Base-by-base conservation (phyloP, 805 yeast species). In the Sugiyamaella boreocaroliniensis region DNA sequence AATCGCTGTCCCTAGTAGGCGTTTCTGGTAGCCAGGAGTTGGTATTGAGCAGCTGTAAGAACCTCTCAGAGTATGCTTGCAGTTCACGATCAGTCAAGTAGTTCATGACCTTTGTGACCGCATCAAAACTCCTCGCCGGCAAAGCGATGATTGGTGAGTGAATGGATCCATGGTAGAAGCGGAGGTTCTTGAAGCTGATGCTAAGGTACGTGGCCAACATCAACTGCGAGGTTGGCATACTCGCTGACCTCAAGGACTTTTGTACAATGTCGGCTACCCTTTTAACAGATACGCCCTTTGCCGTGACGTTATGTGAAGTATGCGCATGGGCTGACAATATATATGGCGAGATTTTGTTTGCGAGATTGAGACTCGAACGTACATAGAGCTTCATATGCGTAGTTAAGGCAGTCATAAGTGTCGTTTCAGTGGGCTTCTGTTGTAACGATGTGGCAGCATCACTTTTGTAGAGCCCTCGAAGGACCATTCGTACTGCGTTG, bases 61-160 rank as follows among this genome's bases (percentile, higher is more conserved):
- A 22, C 37, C 18, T 19, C 6, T 22, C 15, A 3, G 43, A 40
- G 37, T 50, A 50, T 15, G 40, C 34, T 10, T 29, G 15, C n/a
- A 50, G 42, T 45, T 52, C 55, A 14, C 37, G 47, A 15, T 48
- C 45, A 10, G 55, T 44, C 43, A 52, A 29, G 16, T 45, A 32
- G 42, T 49, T 52, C 55, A 52, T 52, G 3, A 52, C 46, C 22
- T 52, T 52, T 29, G 34, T 49, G 18, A 52, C 37, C 2, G 55
- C 49, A 26, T 52, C 55, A 15, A 45, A 48, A 7, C 43, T 16
- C 20, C 22, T 51, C 34, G 53, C 56, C 9, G 56, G 50, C 2
- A 47, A 20, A 12, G 54, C 51, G 8, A 43, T 32, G 10, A 53
- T 15, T 1, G 54, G 50, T 11, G 54, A 19, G 26, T 34, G 26